Conservation (phyloP, 352 stramenopile species). For the Pythium brachiatum region DNA sequence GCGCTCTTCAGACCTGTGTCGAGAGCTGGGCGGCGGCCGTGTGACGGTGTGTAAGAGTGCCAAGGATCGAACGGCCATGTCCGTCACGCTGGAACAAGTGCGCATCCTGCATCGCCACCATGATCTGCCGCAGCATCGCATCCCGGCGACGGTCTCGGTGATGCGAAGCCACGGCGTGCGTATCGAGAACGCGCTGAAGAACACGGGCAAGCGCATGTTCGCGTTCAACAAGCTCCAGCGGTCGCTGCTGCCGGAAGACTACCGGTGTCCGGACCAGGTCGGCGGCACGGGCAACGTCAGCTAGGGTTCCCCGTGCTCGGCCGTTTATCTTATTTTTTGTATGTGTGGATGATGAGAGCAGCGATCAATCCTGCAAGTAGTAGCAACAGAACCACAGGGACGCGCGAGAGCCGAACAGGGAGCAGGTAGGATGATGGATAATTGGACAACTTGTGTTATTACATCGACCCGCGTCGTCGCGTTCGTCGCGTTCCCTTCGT, state of each 20-base stretch:
- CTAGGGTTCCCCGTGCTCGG: constrained; percentile 23
- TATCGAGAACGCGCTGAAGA: constrained; percentile 89
- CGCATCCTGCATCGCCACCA: constrained; percentile 84
- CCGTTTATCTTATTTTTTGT: constrained; percentile 11
- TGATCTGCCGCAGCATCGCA: constrained; percentile 66
- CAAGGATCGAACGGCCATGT: constrained; percentile 98
- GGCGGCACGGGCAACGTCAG: constrained; percentile 84
- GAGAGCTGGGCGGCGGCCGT: constrained; percentile 86
- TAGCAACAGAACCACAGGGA: not conserved
- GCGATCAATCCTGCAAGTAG: not conserved
- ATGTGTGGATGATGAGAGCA: not conserved
- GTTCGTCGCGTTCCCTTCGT: not conserved
- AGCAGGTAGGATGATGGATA: not conserved
- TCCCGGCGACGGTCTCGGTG: constrained; percentile 78
- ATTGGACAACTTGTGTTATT: constrained; percentile 2
- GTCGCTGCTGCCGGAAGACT: constrained; percentile 84
- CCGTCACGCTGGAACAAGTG: constrained; percentile 95
- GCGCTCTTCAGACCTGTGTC: constrained; percentile 74
- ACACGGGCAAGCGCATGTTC: constrained; percentile 86
- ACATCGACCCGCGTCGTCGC: not conserved
- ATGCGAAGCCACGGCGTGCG: constrained; percentile 87
- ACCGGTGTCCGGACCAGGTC: constrained; percentile 81
- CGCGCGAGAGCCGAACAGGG: not conserved
- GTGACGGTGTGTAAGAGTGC: constrained; percentile 97
- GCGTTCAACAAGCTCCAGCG: constrained; percentile 89